These are phyloP conservation scores for Serendipita sp. DNA, from an alignment of 768 basidiomycete species.

Conservation along the genomic window DNA sequence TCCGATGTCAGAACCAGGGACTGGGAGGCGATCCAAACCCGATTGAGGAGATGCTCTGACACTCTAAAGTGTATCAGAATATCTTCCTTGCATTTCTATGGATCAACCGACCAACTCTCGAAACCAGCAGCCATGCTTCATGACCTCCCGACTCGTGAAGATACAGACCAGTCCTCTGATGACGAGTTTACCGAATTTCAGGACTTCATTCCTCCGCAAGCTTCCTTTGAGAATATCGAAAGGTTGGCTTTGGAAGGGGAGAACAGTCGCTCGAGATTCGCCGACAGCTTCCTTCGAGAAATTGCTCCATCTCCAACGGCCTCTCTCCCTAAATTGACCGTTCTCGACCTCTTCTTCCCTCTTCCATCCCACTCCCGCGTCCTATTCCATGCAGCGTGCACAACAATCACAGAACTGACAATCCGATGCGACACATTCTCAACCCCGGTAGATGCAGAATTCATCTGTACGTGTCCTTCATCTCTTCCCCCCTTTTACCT, in stretches of 20 bases:
- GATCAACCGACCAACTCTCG: no score
- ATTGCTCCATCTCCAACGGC: background rate
- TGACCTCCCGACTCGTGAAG: no score
- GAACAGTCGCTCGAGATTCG: background rate
- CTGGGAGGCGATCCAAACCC: no score
- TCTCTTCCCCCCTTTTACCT: no score
- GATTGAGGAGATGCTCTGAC: no score
- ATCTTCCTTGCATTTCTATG: no score
- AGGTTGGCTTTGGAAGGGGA: background rate
- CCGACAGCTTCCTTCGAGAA: background rate
- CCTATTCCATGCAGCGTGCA: background rate
- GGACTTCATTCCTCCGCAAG: no score
- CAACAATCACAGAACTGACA: background rate
- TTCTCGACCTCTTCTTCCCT: background rate
- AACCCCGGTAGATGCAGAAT: background rate
- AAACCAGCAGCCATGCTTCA: no score
- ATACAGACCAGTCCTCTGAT: no score
- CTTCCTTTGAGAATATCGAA: background rate
- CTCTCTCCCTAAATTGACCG: background rate
- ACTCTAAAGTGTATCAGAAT: no score
- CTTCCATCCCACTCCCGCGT: background rate
- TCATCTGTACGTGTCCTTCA: background rate
- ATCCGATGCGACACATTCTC: background rate
- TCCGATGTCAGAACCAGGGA: no score
- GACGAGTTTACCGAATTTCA: no score